Evolutionary conservation across 371 early-diverging fungal species (phyloP).

Genomic region (Syncephalastrum monosporum): DNA sequence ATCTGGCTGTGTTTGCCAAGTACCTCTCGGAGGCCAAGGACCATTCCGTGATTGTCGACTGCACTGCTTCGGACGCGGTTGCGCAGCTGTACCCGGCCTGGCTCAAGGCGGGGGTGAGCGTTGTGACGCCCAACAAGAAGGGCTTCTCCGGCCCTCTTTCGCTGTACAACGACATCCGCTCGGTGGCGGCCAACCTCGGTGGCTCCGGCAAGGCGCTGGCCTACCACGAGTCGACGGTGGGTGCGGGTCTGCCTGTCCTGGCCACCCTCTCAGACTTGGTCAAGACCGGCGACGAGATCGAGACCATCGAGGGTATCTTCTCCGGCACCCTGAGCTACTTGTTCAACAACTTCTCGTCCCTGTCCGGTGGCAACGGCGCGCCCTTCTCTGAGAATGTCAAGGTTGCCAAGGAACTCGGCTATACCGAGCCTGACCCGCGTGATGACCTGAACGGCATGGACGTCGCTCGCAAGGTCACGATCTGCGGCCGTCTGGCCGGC

Average conservation of each 20-base stretch:
- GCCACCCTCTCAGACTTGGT: slow-evolving; percentile 88
- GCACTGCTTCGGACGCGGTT: slow-evolving; percentile 82
- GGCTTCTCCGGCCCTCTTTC: slow-evolving; percentile 77
- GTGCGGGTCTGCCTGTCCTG: slow-evolving; percentile 97
- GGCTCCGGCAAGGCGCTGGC: slow-evolving; percentile 46
- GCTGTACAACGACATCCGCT: slow-evolving; percentile 73
- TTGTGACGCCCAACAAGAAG: slow-evolving; percentile 98
- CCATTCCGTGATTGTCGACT: slow-evolving; percentile 83
- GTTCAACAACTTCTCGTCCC: slow-evolving; percentile 90
- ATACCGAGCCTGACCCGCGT: slow-evolving; percentile 98
- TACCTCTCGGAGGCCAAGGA: slow-evolving; percentile 46
- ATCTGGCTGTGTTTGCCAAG: slow-evolving; percentile 53
- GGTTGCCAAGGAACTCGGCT: slow-evolving; percentile 90
- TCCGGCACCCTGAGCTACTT: slow-evolving; percentile 95
- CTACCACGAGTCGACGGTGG: slow-evolving; percentile 96
- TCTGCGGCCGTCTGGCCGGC: slow-evolving; percentile 89
- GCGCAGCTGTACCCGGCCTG: slow-evolving; percentile 82
- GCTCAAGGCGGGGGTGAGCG: slow-evolving; percentile 75
- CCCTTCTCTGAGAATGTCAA: slow-evolving; percentile 87
- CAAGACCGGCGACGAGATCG: slow-evolving; percentile 89
- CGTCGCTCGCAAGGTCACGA: slow-evolving; percentile 94
- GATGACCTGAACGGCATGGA: slow-evolving; percentile 98
- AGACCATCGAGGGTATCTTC: slow-evolving; percentile 93
- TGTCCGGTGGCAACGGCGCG: slow-evolving; percentile 40
- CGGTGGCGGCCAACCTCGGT: slow-evolving; percentile 41